phyloP scores from a whole-genome alignment of 345 rosid genomes.

The Bruguiera sexangula region DNA sequence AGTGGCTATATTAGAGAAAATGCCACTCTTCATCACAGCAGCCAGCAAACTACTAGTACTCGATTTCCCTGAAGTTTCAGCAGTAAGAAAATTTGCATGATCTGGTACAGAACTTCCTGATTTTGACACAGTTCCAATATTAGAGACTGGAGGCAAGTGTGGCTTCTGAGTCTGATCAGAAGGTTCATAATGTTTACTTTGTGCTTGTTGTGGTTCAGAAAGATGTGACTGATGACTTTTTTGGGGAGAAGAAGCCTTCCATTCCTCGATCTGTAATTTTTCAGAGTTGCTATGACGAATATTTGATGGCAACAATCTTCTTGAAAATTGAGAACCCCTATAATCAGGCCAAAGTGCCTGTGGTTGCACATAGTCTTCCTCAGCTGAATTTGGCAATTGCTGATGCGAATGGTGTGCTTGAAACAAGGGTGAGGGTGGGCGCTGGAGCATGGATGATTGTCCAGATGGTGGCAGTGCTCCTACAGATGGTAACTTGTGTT shows the following conservation, averaged over 20 bases:
- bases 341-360: constrained; percentile 45
- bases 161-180: constrained; percentile 41
- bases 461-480: constrained; percentile 42
- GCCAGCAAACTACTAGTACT: constrained; percentile 66
- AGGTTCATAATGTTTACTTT: constrained; percentile 29
- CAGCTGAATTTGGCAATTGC: constrained; percentile 29
- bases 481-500: constrained; percentile 40
- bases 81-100: constrained; percentile 28
- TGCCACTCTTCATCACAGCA: constrained; percentile 73
- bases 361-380: constrained; percentile 35
- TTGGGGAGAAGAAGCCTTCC: constrained; percentile 33
- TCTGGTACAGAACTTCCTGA: constrained; percentile 37
- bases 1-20: constrained; percentile 43
- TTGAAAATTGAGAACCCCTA: constrained; percentile 47
- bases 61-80: constrained; percentile 41
- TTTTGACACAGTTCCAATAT: constrained; percentile 28
- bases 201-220: constrained; percentile 28
- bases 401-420: constrained; percentile 25
- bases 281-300: constrained; percentile 25
- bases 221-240: constrained; percentile 19
- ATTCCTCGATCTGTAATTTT: constrained; percentile 31
- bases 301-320: constrained; percentile 35
- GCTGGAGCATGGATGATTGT: constrained; percentile 46
- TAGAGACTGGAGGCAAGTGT: constrained; percentile 32
- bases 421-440: constrained; percentile 39